A percentile compares a stretch with the other conserved stretches of the same genome.
Conservation (phyloP, 116 monocot species). For the Iris pallida region DNA sequence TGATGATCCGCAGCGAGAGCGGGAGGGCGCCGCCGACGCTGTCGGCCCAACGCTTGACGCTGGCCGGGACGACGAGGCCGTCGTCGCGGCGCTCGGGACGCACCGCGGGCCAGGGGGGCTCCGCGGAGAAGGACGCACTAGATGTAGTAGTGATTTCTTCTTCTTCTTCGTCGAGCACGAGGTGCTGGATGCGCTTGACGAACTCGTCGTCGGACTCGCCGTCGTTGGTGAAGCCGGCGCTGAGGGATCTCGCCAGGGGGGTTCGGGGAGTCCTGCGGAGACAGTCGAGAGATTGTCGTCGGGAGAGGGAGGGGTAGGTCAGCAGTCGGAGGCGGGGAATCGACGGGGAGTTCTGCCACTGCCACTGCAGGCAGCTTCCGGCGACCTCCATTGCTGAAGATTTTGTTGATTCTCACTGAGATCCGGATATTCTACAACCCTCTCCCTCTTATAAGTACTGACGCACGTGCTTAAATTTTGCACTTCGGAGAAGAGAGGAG, state of each 20-base stretch:
- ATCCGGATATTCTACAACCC: no score
- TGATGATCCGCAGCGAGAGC: conserved; percentile 35
- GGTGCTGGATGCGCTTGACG: conserved; percentile 17
- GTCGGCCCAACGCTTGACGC: no score
- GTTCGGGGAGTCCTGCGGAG: no score
- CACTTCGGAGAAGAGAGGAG: no score
- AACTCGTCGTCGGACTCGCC: conserved; percentile 13
- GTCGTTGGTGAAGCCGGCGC: not conserved
- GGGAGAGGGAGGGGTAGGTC: not conserved
- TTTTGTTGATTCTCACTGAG: no score
- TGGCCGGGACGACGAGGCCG: no score
- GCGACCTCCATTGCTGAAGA: not conserved
- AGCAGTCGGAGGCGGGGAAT: conserved; percentile 9
- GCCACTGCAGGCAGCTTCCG: conserved; percentile 17
- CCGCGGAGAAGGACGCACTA: not conserved
- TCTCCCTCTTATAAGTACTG: no score
- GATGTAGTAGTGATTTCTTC: not conserved
- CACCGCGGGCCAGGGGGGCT: not conserved
- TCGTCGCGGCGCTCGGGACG: not conserved
- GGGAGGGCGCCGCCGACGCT: conserved; percentile 20
- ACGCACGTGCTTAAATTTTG: no score
- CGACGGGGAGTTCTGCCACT: not conserved
- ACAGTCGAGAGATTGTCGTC: not conserved
- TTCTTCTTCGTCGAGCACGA: not conserved
- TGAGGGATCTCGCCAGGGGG: conserved; percentile 4